These are phyloP conservation scores for Cyclotella sp. DNA, from an alignment of 108 stramenopile species.

Conservation along the genomic window DNA sequence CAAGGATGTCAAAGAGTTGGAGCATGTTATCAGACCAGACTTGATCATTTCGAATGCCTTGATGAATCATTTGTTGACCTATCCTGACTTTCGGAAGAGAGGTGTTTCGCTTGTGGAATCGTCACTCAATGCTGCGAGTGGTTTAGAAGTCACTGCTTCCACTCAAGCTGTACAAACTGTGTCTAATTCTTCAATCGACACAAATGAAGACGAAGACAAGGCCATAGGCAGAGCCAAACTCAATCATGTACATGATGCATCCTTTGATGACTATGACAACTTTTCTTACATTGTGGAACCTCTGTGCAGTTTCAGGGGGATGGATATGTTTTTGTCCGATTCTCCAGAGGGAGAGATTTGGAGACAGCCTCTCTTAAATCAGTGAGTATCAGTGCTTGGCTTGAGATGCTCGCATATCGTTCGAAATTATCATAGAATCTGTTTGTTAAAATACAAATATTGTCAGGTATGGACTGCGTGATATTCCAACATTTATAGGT, in stretches of 20 bases:
- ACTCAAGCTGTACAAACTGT: background rate
- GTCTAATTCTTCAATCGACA: background rate
- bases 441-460: background rate
- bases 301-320: slow-evolving; percentile 53
- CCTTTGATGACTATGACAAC: slow-evolving; percentile 7
- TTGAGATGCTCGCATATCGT: too few species aligned
- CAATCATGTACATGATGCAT: slow-evolving; percentile 18
- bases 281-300: slow-evolving; percentile 47
- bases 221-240: slow-evolving; percentile 15
- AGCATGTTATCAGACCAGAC: background rate
- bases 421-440: background rate
- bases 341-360: slow-evolving; percentile 51
- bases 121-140: too few species aligned
- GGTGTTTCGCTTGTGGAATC: background rate
- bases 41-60: background rate
- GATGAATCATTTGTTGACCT: slow-evolving; percentile 33
- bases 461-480: slow-evolving; percentile 58
- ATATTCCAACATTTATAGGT: slow-evolving; percentile 57
- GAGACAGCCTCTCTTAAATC: slow-evolving; percentile 52
- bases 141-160: too few species aligned
- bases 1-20: background rate
- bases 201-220: background rate
- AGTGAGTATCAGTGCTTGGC: slow-evolving; percentile 27
- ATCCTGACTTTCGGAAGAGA: slow-evolving; percentile 30
- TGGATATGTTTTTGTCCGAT: slow-evolving; percentile 68